phyloP scores from a whole-genome alignment of 805 yeast species.

The Candida orba region DNA sequence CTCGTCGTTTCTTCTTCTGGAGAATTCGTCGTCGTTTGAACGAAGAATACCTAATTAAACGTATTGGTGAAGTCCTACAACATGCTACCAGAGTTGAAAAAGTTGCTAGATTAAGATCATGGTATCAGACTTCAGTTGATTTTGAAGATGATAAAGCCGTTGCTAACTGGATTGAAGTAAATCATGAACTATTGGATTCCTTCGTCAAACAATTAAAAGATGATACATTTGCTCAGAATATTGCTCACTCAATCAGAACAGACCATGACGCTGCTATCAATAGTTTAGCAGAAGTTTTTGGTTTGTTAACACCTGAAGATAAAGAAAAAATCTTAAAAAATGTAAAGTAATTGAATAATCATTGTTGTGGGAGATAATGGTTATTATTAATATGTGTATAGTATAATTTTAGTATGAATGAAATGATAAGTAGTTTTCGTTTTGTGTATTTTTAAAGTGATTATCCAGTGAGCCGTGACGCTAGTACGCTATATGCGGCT shows the following conservation, averaged over 20 bases:
- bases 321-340: constrained; percentile 36
- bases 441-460: background rate
- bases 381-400: background rate
- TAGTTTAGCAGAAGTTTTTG: constrained; percentile 48
- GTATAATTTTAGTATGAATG: background rate
- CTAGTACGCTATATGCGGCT: no score
- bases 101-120: constrained; percentile 78
- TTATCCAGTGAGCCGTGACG: no score
- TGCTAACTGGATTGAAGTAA: constrained; percentile 79
- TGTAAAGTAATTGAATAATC: background rate
- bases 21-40: constrained; percentile 91
- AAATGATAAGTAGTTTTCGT: background rate
- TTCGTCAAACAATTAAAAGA: constrained; percentile 56
- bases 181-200: constrained; percentile 55
- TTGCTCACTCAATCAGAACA: constrained; percentile 51
- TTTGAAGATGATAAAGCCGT: constrained; percentile 69
- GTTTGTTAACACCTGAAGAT: constrained; percentile 47
- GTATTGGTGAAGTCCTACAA: constrained; percentile 58
- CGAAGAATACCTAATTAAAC: constrained; percentile 80
- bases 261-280: constrained; percentile 46
- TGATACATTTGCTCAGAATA: constrained; percentile 58
- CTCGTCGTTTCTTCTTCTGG: constrained; percentile 99
- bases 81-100: constrained; percentile 67
- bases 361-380: background rate
- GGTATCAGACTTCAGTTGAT: constrained; percentile 71